Base-by-base conservation (phyloP, 2,329 filamentous ascomycete genomes). In the Aspergillus udagawae region DNA sequence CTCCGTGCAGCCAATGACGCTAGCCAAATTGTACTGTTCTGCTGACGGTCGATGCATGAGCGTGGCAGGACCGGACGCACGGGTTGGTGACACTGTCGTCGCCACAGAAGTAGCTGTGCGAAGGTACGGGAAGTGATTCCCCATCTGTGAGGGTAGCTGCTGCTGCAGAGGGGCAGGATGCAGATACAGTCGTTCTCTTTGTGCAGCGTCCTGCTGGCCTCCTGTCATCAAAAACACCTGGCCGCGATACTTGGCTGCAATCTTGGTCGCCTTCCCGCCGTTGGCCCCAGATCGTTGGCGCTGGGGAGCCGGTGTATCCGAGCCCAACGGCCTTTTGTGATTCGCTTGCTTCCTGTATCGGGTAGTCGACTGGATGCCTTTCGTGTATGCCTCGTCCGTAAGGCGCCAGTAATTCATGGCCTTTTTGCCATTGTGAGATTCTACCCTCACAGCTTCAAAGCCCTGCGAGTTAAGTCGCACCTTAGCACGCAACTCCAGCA, bases 341-440 rank as follows among this genome's bases (percentile, higher is more conserved):
- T 69, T 69, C 17, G 69, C 67, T 52, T 71, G 65, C 58, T 86
- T 87, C 62, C 89, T 84, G 72, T 90, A 92, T 62, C 88, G 80
- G 1, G 93, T 97, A 0, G 93, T 97, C 57, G 91, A 93, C 73
- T 92, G 86, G 51, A 97, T 89, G 27, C 61, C 90, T 25, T 88
- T 77, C 21, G 75, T 74, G 32, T 91, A 76, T 0, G 91, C 90
- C 72, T 87, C 86, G 1, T 85, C 78, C 38, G 87, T 86, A 27
- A 97, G 78, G 47, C 86, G 83, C 93, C 93, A 97, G 72, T 89
- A 83, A 69, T 89, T 92, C 68, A 88, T 86, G 8, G 79, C 69
- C 55, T 85, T 83, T 21, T 82, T 77, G 50, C 79, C 74, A 7
- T 73, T 63, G 20, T 62, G 68, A 25, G 72, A 63, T 56, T 77